A percentile compares a stretch with the other conserved stretches of the same genome.
Conservation (phyloP, 164 flowering plant genomes). For the Magnolia sinica region DNA sequence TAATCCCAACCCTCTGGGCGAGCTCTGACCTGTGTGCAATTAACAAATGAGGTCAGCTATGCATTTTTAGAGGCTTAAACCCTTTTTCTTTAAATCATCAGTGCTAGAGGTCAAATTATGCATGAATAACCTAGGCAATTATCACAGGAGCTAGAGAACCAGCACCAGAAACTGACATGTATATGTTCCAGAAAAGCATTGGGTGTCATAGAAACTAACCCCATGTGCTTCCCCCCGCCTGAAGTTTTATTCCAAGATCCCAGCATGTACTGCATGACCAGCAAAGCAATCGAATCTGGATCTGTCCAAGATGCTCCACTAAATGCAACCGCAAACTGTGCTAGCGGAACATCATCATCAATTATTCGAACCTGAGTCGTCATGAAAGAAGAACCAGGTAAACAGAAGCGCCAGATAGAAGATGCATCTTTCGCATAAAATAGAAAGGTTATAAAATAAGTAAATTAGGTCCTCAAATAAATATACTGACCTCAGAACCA, state of each 20-base stretch:
- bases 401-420: background rate
- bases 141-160: background rate
- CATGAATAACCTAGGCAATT: background rate
- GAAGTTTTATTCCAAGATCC: conserved; percentile 87
- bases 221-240: conserved; percentile 91
- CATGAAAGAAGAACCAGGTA: background rate
- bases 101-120: background rate
- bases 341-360: conserved; percentile 85
- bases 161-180: background rate
- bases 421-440: background rate
- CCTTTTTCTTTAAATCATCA: too few relatives aligned
- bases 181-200: background rate
- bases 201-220: conserved; percentile 39
- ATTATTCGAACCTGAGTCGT: conserved; percentile 72
- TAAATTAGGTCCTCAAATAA: background rate
- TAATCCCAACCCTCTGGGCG: conserved; percentile 77
- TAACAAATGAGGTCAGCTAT: conserved; percentile 6
- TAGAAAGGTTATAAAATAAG: background rate
- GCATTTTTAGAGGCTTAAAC: background rate
- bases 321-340: conserved; percentile 96
- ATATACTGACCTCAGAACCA: conserved; percentile 83
- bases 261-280: conserved; percentile 95
- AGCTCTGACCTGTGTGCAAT: conserved; percentile 68
- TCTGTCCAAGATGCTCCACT: conserved; percentile 96
- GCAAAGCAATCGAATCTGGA: conserved; percentile 94